A percentile compares a stretch with the other conserved stretches of the same genome.
Conservation (phyloP, 352 stramenopile species). For the Pythium catenulatum region DNA sequence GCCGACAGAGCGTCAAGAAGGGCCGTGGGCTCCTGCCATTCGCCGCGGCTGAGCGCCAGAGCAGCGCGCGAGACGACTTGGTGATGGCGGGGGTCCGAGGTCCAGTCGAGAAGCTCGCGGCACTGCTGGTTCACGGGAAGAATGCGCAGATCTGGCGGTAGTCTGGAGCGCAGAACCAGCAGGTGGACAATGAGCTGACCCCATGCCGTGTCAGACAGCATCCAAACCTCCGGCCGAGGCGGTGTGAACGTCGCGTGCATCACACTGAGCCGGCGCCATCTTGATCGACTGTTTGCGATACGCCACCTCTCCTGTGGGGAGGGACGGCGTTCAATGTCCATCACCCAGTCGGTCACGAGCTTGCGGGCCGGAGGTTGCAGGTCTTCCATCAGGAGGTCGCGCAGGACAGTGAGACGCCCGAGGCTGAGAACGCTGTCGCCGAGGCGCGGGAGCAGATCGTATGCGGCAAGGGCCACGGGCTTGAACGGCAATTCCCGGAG, state of each 20-base stretch:
- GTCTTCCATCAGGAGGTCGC: neutral
- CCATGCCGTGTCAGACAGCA: neutral
- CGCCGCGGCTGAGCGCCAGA: neutral
- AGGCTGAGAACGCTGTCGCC: neutral
- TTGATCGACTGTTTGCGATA: neutral
- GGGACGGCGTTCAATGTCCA: neutral
- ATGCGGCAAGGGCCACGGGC: neutral
- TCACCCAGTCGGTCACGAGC: neutral
- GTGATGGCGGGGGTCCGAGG: neutral
- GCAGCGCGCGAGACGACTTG: neutral
- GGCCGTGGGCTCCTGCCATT: neutral
- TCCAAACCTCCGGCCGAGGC: neutral
- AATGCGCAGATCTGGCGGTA: neutral
- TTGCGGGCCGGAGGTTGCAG: no score
- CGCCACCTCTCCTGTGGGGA: neutral
- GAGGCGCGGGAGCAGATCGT: neutral
- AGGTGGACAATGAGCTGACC: neutral
- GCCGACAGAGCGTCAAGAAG: neutral
- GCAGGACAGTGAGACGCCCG: neutral
- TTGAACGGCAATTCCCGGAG: neutral
- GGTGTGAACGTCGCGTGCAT: neutral
- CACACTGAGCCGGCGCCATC: neutral
- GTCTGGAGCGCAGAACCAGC: neutral
- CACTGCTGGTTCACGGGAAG: neutral
- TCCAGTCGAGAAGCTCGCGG: neutral